Percentiles rank a stretch among this genome's conserved stretches.
phyloP scores from a whole-genome alignment of 1,284 basidiomycete species.

The Rhodotorula sp. region DNA sequence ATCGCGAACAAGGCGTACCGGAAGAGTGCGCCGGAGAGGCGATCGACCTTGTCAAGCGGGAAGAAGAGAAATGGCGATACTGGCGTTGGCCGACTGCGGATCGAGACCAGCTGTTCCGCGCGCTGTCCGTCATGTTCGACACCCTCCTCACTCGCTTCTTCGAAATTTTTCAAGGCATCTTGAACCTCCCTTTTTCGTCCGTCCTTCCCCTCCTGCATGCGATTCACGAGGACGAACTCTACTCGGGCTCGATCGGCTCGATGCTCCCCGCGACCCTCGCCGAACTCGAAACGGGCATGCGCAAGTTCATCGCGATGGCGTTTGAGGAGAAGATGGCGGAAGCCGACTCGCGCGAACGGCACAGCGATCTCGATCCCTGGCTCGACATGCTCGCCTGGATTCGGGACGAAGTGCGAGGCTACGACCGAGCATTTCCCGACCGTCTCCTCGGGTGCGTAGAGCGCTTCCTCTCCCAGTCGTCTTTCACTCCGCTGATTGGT shows the following conservation, averaged over 20 bases:
- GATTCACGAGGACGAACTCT: constrained; percentile 45
- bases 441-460: constrained; percentile 71
- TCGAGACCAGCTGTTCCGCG: constrained; percentile 40
- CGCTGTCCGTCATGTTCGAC: constrained; percentile 65
- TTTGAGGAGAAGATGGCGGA: constrained; percentile 61
- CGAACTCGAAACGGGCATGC: constrained; percentile 55
- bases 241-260: constrained; percentile 41
- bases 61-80: constrained; percentile 60
- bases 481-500: not conserved
- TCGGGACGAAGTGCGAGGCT: constrained; percentile 75
- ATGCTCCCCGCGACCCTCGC: constrained; percentile 46
- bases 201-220: constrained; percentile 58
- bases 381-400: constrained; percentile 82
- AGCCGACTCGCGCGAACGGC: constrained; percentile 62
- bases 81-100: constrained; percentile 74
- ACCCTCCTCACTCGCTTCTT: constrained; percentile 82
- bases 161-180: constrained; percentile 72
- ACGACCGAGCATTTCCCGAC: constrained; percentile 80
- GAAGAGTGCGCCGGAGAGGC: constrained; percentile 90
- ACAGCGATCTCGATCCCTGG: constrained; percentile 66
- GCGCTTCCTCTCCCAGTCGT: not conserved
- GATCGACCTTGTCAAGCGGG: constrained; percentile 67
- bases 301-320: constrained; percentile 40
- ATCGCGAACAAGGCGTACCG: constrained; percentile 56
- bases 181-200: constrained; percentile 67